Percentiles rank a stretch among this genome's conserved stretches.
Conservation (phyloP, 495 filamentous ascomycete species). For the Platismatia glauca region DNA sequence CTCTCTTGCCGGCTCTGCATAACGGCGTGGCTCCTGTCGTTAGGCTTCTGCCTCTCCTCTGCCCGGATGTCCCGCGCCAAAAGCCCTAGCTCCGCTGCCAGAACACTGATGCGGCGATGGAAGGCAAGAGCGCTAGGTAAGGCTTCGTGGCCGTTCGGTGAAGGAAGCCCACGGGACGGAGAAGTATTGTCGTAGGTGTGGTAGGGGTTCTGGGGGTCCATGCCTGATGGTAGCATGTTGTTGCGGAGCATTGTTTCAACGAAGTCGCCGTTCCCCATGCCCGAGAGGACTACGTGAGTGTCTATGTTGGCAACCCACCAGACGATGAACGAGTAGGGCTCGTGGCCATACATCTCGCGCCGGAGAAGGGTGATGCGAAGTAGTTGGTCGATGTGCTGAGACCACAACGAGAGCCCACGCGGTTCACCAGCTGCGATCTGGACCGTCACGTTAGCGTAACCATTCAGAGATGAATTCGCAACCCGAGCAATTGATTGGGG, state of each 20-base stretch:
- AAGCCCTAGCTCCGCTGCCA: constrained; percentile 36
- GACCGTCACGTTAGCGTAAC: neutral
- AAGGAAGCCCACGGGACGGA: constrained; percentile 23
- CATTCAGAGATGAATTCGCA: neutral
- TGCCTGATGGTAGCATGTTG: constrained; percentile 38
- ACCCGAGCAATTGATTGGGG: neutral
- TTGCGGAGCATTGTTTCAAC: constrained; percentile 38
- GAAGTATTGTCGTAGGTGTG: constrained; percentile 29
- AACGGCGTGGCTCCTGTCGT: constrained; percentile 12
- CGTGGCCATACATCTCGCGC: constrained; percentile 36
- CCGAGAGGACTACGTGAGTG: constrained; percentile 47
- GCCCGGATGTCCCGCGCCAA: constrained; percentile 34
- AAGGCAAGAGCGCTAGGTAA: constrained; percentile 37
- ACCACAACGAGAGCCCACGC: constrained; percentile 43
- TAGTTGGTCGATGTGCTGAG: constrained; percentile 47
- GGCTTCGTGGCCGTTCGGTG: constrained; percentile 32
- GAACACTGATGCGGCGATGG: constrained; percentile 36
- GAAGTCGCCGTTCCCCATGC: constrained; percentile 45
- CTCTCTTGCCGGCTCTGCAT: constrained; percentile 21
- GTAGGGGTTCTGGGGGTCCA: constrained; percentile 19
- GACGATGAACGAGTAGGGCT: constrained; percentile 44
- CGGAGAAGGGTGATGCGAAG: constrained; percentile 43
- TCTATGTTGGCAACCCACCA: constrained; percentile 52
- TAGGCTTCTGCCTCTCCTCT: constrained; percentile 18
- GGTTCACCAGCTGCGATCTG: constrained; percentile 42